phyloP scores from a whole-genome alignment of 345 rosid species.

The Gossypium mustelinum region DNA sequence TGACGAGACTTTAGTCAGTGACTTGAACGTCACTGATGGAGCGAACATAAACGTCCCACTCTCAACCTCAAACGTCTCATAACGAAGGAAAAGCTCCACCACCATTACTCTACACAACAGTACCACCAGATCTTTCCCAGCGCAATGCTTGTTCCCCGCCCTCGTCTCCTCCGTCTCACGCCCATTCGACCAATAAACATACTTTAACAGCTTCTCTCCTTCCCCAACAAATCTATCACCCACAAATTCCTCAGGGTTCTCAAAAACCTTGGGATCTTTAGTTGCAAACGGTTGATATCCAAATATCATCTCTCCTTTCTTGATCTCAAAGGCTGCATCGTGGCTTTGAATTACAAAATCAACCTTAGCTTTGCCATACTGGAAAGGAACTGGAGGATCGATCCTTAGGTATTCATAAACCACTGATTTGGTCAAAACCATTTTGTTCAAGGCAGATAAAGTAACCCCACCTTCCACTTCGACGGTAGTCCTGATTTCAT shows the following conservation, averaged over 20 bases:
- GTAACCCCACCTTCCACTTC: constrained; percentile 26
- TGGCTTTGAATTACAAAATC: constrained; percentile 33
- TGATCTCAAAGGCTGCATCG: constrained; percentile 22
- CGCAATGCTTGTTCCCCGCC: not conserved
- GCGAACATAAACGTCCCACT: too few species aligned
- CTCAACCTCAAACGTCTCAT: not conserved
- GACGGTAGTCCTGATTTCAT: constrained; percentile 38
- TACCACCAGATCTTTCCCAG: not conserved
- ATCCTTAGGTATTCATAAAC: constrained; percentile 43
- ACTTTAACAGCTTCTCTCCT: constrained; percentile 36
- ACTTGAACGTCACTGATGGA: too few species aligned
- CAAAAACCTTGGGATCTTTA: constrained; percentile 36
- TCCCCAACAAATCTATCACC: constrained; percentile 38
- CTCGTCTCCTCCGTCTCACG: constrained; percentile 22
- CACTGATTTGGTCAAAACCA: constrained; percentile 18
- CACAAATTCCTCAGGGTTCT: constrained; percentile 37
- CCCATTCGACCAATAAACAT: constrained; percentile 58
- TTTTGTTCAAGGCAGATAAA: constrained; percentile 30
- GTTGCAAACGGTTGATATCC: constrained; percentile 50
- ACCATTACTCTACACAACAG: too few species aligned
- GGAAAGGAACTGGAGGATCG: constrained; percentile 42
- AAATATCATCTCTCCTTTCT: constrained; percentile 44
- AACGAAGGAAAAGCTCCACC: not conserved
- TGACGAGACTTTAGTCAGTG: too few species aligned
- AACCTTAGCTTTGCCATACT: constrained; percentile 38